Evolutionary conservation across 2,329 filamentous ascomycete genomes (phyloP).

Genomic region (Colletotrichum sp.): DNA sequence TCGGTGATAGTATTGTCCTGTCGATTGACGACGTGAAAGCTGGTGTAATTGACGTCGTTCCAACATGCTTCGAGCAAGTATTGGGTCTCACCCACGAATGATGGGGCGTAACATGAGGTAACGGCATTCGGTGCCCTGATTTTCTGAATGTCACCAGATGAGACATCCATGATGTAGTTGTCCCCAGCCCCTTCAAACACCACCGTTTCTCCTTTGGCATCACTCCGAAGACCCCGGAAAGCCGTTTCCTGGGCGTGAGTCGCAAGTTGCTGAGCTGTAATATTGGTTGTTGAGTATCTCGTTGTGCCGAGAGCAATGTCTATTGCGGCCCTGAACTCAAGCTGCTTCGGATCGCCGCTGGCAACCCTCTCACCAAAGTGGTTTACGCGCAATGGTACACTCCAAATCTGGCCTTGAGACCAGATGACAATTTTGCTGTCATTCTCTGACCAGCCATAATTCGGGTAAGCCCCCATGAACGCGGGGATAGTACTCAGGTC

Average conservation of each 20-base stretch:
- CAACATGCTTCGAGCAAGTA: neutral
- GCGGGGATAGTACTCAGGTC: neutral
- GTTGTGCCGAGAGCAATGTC: neutral
- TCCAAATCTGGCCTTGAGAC: neutral
- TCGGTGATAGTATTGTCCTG: neutral
- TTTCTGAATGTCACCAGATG: rapidly evolving
- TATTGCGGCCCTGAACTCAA: neutral
- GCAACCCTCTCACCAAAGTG: neutral
- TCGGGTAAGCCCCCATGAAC: neutral
- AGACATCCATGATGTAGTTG: neutral
- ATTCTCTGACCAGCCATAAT: neutral
- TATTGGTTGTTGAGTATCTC: neutral
- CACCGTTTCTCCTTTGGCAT: neutral
- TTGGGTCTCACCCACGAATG: neutral
- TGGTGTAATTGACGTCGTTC: neutral
- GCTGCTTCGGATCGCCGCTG: neutral
- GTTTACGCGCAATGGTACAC: neutral
- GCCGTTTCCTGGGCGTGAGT: neutral
- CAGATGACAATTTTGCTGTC: neutral
- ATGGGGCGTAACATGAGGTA: neutral
- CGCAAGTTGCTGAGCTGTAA: neutral
- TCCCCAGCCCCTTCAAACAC: neutral
- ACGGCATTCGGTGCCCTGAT: rapidly evolving
- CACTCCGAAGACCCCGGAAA: neutral
- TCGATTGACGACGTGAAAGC: neutral